A percentile compares a stretch with the other conserved stretches of the same genome.
Evolutionary conservation across 2,329 filamentous ascomycete genomes (phyloP).

Genomic region (Hypomyces perniciosus): DNA sequence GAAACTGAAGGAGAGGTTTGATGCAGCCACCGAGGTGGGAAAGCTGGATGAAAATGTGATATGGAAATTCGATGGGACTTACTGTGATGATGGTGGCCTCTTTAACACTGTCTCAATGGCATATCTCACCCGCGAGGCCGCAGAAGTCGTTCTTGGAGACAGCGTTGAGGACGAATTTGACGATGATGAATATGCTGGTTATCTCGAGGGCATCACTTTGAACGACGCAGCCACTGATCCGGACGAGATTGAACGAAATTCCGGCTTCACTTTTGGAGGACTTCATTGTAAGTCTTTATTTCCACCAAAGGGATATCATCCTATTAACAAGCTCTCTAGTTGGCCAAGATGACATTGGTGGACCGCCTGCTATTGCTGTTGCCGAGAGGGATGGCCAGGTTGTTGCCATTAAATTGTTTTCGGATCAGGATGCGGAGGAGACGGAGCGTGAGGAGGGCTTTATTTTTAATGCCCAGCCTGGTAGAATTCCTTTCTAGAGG

Average conservation of each 20-base stretch:
- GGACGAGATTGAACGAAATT: neutral
- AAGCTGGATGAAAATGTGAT: neutral
- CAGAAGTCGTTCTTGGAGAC: neutral
- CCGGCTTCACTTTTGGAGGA: slow-evolving; percentile 5
- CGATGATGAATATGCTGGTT: neutral
- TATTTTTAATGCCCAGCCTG: slow-evolving; percentile 1
- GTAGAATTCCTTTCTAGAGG: neutral
- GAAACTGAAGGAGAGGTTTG: slow-evolving; percentile 4
- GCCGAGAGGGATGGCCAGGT: slow-evolving; percentile 8
- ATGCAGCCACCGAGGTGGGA: neutral
- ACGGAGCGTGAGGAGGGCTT: neutral
- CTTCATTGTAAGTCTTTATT: slow-evolving; percentile 5
- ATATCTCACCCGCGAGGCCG: slow-evolving; percentile 4
- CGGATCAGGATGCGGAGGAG: neutral
- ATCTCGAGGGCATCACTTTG: slow-evolving; percentile 2
- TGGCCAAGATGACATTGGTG: neutral
- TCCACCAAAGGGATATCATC: neutral
- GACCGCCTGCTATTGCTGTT: neutral
- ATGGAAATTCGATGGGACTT: slow-evolving; percentile 6
- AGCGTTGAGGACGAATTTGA: neutral
- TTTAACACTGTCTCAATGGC: slow-evolving; percentile 3
- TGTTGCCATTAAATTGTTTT: slow-evolving; percentile 2
- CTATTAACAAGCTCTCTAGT: neutral
- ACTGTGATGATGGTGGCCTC: slow-evolving; percentile 5
- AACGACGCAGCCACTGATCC: neutral